These are phyloP conservation scores for Debaryomyces sp. DNA, from an alignment of 1,139 yeast genomes.

Conservation along the genomic window DNA sequence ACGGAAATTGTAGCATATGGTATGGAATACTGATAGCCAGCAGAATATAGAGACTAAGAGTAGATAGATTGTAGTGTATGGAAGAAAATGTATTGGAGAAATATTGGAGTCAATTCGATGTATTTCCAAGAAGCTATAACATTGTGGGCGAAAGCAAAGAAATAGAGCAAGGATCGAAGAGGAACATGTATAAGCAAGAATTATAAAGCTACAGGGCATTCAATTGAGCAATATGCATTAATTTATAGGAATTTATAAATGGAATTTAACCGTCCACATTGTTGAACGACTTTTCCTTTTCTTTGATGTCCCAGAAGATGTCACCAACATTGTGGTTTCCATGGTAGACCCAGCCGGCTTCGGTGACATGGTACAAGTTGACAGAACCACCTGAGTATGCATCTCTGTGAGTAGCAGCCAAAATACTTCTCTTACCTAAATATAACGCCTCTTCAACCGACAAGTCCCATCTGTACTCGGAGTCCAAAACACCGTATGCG, in stretches of 20 bases:
- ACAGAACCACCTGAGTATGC: slow-evolving; percentile 98
- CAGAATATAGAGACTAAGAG: too few species aligned
- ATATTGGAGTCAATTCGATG: too few species aligned
- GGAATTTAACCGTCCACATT: slow-evolving; percentile 65
- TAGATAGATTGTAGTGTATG: too few species aligned
- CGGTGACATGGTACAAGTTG: slow-evolving; percentile 90
- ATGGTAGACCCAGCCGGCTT: slow-evolving; percentile 92
- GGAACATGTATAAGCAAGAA: too few species aligned
- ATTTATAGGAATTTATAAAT: background rate
- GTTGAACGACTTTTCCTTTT: slow-evolving; percentile 84
- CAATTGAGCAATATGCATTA: slow-evolving; percentile 1
- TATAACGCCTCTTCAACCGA: slow-evolving; percentile 91
- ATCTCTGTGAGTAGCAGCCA: slow-evolving; percentile 98
- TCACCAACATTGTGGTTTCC: slow-evolving; percentile 95
- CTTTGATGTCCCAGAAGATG: slow-evolving; percentile 90
- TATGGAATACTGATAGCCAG: background rate
- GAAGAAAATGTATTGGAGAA: too few species aligned
- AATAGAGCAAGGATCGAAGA: too few species aligned
- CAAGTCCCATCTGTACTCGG: slow-evolving; percentile 88
- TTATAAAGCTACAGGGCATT: background rate
- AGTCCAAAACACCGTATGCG: slow-evolving; percentile 98
- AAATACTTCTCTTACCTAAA: slow-evolving; percentile 91
- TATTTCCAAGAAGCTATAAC: too few species aligned
- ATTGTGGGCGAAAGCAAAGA: too few species aligned
- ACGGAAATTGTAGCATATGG: background rate